phyloP scores from a whole-genome alignment of 768 basidiomycete species.

The Hygrophoropsis aurantiaca region DNA sequence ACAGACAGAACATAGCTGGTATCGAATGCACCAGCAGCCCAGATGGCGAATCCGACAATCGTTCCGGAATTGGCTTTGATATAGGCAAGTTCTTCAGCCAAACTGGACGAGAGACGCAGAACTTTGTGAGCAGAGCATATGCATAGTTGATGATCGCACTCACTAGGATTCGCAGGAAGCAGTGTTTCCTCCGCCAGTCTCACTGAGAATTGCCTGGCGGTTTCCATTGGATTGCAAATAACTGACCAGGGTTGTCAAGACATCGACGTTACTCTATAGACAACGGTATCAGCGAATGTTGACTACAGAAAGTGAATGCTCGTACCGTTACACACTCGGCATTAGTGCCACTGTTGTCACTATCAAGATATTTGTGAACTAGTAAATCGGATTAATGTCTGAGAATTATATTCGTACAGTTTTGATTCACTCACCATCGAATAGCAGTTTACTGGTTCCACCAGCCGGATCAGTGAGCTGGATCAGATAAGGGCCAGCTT shows the following conservation, averaged over 20 bases:
- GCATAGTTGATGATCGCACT: constrained; percentile 18
- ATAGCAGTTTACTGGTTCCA: constrained; percentile 36
- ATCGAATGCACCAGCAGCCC: constrained; percentile 54
- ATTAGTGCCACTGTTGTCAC: constrained; percentile 39
- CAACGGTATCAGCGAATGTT: neutral
- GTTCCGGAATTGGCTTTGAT: constrained; percentile 42
- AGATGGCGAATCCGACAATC: constrained; percentile 52
- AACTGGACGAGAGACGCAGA: constrained; percentile 21
- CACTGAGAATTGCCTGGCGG: constrained; percentile 43
- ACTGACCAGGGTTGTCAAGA: constrained; percentile 39
- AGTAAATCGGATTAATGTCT: neutral
- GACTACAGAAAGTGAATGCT: constrained; percentile 4
- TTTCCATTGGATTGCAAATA: constrained; percentile 43
- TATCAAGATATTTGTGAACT: constrained; percentile 47
- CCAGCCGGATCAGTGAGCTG: constrained; percentile 42
- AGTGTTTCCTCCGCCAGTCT: constrained; percentile 46
- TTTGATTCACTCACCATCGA: constrained; percentile 34
- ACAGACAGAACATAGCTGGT: constrained; percentile 49
- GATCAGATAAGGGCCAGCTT: constrained; percentile 38
- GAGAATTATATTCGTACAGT: neutral
- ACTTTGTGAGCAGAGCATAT: constrained; percentile 10
- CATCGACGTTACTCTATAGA: constrained; percentile 42
- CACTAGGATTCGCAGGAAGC: constrained; percentile 35
- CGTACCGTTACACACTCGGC: constrained; percentile 40
- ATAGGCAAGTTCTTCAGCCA: constrained; percentile 44